These are phyloP conservation scores for Salix koriyanagi DNA, from an alignment of 345 rosid species.

Conservation along the genomic window DNA sequence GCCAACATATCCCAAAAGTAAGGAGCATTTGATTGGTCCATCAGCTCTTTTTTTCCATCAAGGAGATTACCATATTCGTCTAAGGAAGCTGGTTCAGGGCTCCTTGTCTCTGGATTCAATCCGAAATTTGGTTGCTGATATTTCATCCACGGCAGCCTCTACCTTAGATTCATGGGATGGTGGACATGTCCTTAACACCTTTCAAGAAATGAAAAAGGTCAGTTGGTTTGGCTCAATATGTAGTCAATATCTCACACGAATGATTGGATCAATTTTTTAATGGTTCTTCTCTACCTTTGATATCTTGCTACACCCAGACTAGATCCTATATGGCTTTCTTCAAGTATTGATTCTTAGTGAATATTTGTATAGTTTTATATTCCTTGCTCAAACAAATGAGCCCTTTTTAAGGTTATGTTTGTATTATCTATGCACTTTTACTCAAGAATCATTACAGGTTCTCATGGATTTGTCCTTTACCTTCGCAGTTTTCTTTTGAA, in stretches of 20 bases:
- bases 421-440: neutral
- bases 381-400: neutral
- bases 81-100: slow-evolving; percentile 60
- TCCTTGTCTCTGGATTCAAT: slow-evolving; percentile 56
- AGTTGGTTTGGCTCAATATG: neutral
- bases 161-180: slow-evolving; percentile 50
- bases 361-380: neutral
- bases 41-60: slow-evolving; percentile 83
- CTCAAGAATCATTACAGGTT: neutral
- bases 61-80: slow-evolving; percentile 68
- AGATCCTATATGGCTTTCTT: neutral
- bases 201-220: slow-evolving; percentile 84
- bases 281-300: neutral
- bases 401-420: neutral
- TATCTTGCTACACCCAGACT: neutral
- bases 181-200: slow-evolving; percentile 55
- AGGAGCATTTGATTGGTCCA: slow-evolving; percentile 78
- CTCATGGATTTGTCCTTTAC: neutral
- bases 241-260: neutral
- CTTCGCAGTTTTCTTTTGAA: slow-evolving; percentile 73
- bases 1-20: slow-evolving; percentile 90
- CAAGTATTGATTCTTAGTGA: neutral
- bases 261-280: neutral
- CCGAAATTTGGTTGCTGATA: slow-evolving; percentile 50
- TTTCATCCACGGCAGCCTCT: slow-evolving; percentile 50